These are phyloP conservation scores for Myxozyma udenii DNA, from an alignment of 805 yeast genomes.

Conservation along the genomic window DNA sequence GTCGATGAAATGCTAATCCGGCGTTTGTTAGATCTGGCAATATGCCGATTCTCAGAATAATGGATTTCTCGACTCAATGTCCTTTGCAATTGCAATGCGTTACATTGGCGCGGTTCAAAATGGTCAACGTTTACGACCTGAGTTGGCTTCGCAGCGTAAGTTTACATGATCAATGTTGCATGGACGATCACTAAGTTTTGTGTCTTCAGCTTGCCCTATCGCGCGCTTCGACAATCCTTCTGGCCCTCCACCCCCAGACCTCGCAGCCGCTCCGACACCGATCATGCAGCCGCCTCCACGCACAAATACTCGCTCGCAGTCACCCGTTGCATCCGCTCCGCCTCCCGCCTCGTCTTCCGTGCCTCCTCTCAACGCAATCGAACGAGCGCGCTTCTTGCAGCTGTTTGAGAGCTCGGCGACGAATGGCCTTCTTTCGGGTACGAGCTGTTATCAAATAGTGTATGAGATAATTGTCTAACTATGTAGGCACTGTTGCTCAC, in stretches of 20 bases:
- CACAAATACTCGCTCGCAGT: too few relatives aligned
- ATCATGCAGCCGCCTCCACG: too few relatives aligned
- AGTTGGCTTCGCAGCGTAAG: constrained; percentile 45
- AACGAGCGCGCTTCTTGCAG: constrained; percentile 39
- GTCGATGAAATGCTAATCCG: not conserved
- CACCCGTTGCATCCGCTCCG: too few relatives aligned
- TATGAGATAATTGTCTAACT: constrained; percentile 43
- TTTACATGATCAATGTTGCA: constrained; percentile 1
- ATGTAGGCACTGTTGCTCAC: constrained; percentile 45
- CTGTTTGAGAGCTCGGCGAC: constrained; percentile 23
- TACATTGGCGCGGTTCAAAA: constrained; percentile 82
- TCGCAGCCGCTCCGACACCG: too few relatives aligned
- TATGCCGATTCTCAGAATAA: constrained; percentile 83
- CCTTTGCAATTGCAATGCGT: constrained; percentile 84
- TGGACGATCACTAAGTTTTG: constrained; percentile 8
- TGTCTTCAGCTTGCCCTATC: constrained; percentile 52
- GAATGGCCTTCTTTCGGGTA: constrained; percentile 15
- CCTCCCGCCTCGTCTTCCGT: constrained; percentile 16
- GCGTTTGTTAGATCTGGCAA: constrained; percentile 66
- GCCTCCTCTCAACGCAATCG: constrained; percentile 40
- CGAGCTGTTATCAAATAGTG: constrained; percentile 19
- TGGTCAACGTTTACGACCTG: constrained; percentile 57
- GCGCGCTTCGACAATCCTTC: constrained; percentile 49
- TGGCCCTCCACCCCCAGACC: not conserved
- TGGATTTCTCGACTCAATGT: constrained; percentile 77